Evolutionary conservation across 345 rosid genomes (phyloP), one percentile per base, ranked within the genome.

Genomic region (Draba incana): DNA sequence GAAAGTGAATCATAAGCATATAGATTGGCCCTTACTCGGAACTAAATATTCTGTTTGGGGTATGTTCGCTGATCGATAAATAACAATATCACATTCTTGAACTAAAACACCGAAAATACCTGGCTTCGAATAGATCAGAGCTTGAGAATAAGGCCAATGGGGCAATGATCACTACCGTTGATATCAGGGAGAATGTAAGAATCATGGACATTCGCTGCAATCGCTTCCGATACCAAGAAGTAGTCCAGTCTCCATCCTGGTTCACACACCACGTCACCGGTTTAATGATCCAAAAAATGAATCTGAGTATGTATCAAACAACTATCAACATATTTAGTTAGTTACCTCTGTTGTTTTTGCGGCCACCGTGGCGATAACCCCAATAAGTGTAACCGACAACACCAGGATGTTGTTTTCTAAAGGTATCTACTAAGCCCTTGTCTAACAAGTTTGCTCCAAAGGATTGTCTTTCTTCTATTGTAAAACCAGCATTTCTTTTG

Each of bases 171-270:
- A 74, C 99, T 91, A 42, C 96, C 99, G 3, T 44, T 38, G 66
- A 94, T 78, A 74, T 89, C 96, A 28, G 99, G 99, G 56, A 87
- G 83, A 62, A 86, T 91, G 75, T 84, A 94, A 0, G 99, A 88
- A 74, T 91, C 99, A 61, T 88, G 90, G 67, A 89, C 95, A 9
- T 81, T 72, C 65, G 77, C 86, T 9, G 88, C 89, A 2, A 94
- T 79, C 20, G 95, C 78, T 75, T 89, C 92, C 1, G 99, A 94
- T 54, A 84, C 91, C 5, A 91, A 91, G 79, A 91, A 94, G 82
- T 94, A 94, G 84, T 94, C 99, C 4, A 94, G 92, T 65, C 97
- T 82, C 99, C 99, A 94, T 12, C 99, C 99, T 94, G 83, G 74
- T 81, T 66, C 62, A 58, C 59, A 57, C 28, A 62, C 48, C 76